A percentile compares a stretch with the other conserved stretches of the same genome.
These are phyloP conservation scores for Purshia tridentata DNA, from an alignment of 306 rosid species.

Conservation along the genomic window DNA sequence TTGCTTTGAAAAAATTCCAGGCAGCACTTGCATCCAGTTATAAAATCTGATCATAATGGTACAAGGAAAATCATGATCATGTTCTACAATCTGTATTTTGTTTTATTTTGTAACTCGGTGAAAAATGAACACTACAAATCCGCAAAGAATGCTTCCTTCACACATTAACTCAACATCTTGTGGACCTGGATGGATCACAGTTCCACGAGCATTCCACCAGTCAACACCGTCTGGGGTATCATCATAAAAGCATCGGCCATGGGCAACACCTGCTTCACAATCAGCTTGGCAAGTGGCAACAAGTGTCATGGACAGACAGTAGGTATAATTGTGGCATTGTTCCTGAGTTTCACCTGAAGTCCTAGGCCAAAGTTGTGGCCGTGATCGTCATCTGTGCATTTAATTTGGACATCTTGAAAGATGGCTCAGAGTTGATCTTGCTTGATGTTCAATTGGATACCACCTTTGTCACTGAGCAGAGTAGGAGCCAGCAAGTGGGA, in stretches of 20 bases:
- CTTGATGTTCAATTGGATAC: not conserved
- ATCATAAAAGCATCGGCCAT: not conserved
- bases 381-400: not conserved
- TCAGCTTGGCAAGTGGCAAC: not conserved
- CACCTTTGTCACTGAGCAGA: not conserved
- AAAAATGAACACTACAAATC: not conserved
- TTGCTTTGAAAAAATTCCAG: not conserved
- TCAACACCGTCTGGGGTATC: not conserved
- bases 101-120: not conserved
- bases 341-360: not conserved
- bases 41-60: too few relatives aligned
- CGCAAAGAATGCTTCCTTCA: not conserved
- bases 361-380: not conserved
- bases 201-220: not conserved
- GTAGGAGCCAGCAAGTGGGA: not conserved
- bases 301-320: not conserved
- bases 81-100: not conserved
- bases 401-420: not conserved
- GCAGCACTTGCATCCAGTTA: not conserved
- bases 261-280: not conserved
- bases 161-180: not conserved
- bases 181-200: not conserved
- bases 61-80: not conserved
- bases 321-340: not conserved
- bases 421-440: not conserved